Percentiles rank a stretch among this genome's conserved stretches.
Evolutionary conservation across 164 flowering plant genomes (phyloP).

Genomic region (Platanus orientalis): DNA sequence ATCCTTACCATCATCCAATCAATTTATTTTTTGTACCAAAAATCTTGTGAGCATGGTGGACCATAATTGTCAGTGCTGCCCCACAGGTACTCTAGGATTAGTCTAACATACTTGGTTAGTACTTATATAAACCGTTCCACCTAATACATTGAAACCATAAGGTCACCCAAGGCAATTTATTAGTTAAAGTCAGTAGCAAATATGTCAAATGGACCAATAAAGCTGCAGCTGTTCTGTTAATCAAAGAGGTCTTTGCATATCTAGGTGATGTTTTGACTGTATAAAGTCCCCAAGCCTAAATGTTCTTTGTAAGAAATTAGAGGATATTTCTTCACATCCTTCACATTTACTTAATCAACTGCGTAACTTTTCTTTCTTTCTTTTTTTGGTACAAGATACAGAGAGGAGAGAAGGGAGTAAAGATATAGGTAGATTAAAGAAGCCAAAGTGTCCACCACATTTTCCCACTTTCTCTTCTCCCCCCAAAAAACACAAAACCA

Average conservation of each 20-base stretch:
- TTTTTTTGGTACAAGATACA: background rate
- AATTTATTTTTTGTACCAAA: too few species aligned
- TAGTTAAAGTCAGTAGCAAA: too few species aligned
- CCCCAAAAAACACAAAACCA: constrained; percentile 1
- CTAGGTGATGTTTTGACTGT: background rate
- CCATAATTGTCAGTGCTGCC: too few species aligned
- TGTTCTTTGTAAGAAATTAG: background rate
- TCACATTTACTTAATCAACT: background rate
- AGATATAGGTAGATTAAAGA: background rate
- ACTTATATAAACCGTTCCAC: too few species aligned
- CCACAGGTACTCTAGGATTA: too few species aligned
- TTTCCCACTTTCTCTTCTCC: background rate
- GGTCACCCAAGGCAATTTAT: too few species aligned
- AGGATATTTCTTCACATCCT: background rate
- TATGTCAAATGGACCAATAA: too few species aligned
- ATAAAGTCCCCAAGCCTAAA: background rate
- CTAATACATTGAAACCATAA: too few species aligned
- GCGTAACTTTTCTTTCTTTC: background rate
- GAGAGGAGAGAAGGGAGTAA: background rate
- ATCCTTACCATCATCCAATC: too few species aligned
- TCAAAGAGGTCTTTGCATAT: background rate
- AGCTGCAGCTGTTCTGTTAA: too few species aligned
- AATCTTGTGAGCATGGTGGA: too few species aligned
- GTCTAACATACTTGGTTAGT: too few species aligned
- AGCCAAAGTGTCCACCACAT: background rate